Evolutionary conservation across 2,329 filamentous ascomycete genomes (phyloP).

Genomic region (Neopestalotiopsis rosae): DNA sequence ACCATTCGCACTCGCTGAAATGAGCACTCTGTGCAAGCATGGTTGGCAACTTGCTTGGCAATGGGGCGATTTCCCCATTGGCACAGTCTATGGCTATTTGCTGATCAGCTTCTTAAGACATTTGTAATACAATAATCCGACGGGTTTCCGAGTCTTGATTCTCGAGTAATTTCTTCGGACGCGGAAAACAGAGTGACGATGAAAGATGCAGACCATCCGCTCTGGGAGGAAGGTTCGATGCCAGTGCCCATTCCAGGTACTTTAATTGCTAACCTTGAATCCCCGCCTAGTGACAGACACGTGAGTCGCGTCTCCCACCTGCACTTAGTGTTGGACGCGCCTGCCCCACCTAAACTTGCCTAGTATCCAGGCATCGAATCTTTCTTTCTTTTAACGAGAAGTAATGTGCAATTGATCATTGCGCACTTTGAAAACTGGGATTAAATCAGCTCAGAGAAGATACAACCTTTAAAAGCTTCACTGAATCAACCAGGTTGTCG

Average conservation of each 20-base stretch:
- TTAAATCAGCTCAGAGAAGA: background rate
- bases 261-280: background rate
- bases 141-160: no score
- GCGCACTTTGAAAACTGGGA: background rate
- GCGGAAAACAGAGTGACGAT: no score
- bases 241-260: background rate
- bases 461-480: background rate
- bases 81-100: no score
- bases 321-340: background rate
- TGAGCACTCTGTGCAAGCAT: no score
- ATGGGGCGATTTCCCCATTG: no score
- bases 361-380: background rate
- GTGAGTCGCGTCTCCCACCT: slow-evolving; percentile 1
- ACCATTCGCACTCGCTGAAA: no score
- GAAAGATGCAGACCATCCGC: no score
- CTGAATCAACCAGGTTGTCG: background rate
- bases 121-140: no score
- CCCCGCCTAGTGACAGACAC: background rate
- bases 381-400: background rate
- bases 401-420: background rate
- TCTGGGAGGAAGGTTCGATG: no score
- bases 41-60: no score
- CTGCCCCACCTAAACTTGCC: background rate
- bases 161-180: no score
- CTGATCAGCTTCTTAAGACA: no score